phyloP scores from a whole-genome alignment of 192 early-diverging fungal genomes.

The Coemansia sp. region DNA sequence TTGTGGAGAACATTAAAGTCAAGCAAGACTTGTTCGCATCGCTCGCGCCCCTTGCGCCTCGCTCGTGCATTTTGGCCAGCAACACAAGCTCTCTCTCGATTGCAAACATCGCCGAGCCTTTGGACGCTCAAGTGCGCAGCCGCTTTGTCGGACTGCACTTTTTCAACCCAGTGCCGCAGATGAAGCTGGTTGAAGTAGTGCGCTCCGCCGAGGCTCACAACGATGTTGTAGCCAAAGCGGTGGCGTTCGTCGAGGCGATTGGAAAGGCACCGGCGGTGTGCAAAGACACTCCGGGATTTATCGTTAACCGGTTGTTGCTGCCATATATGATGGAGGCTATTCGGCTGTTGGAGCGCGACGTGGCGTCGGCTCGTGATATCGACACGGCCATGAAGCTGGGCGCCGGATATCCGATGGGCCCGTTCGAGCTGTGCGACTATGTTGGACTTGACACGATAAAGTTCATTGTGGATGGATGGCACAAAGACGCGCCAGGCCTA shows the following conservation, averaged over 20 bases:
- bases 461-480: constrained; percentile 95
- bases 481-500: constrained; percentile 77
- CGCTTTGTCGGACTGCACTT: constrained; percentile 90
- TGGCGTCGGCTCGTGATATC: constrained; percentile 80
- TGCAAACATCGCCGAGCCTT: constrained; percentile 70
- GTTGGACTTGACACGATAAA: constrained; percentile 96
- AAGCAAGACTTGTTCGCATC: constrained; percentile 81
- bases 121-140: constrained; percentile 52
- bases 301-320: constrained; percentile 94
- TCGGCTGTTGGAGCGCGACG: constrained; percentile 86
- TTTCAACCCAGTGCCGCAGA: constrained; percentile 98
- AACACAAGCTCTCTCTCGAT: constrained; percentile 95
- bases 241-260: constrained; percentile 70
- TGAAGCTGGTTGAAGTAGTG: constrained; percentile 97
- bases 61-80: constrained; percentile 76
- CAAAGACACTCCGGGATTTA: constrained; percentile 97
- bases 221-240: constrained; percentile 63
- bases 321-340: constrained; percentile 97
- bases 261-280: constrained; percentile 88
- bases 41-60: constrained; percentile 72
- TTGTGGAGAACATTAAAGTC: constrained; percentile 88
- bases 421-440: constrained; percentile 58
- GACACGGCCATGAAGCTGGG: constrained; percentile 98
- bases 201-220: constrained; percentile 64
- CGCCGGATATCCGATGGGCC: constrained; percentile 96